A percentile compares a stretch with the other conserved stretches of the same genome.
Conservation (phyloP, 169 alveolate genomes). For the Eimeria tenella region DNA sequence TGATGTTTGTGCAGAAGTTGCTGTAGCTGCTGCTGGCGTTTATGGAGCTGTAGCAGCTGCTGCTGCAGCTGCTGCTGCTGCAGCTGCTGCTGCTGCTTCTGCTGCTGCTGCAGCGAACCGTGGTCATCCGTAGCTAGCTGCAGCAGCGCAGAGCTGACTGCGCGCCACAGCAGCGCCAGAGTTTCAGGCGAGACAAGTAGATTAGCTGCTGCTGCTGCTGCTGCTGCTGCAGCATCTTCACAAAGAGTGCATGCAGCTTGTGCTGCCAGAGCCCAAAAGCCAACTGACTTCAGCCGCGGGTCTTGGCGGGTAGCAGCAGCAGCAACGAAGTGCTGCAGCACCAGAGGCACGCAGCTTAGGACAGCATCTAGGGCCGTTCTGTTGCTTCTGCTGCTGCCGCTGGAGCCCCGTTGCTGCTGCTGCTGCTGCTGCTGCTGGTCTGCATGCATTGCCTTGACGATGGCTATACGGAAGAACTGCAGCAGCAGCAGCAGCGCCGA, state of each 20-base stretch:
- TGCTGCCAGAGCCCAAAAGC: slow-evolving; percentile 44
- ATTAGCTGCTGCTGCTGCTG: slow-evolving; percentile 2
- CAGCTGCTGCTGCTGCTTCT: slow-evolving; percentile 23
- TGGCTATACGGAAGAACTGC: slow-evolving; percentile 12
- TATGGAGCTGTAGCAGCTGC: slow-evolving; percentile 15
- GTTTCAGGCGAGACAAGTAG: not conserved
- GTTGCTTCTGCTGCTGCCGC: slow-evolving; percentile 1
- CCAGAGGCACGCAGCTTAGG: slow-evolving; percentile 7
- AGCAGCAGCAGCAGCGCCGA: slow-evolving; percentile 24
- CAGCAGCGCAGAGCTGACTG: slow-evolving; percentile 26
- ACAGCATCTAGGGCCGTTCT: slow-evolving; percentile 19
- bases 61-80: slow-evolving; percentile 34
- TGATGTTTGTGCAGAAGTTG: slow-evolving; percentile 36
- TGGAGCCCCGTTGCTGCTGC: not conserved
- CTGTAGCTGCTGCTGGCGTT: slow-evolving; percentile 61
- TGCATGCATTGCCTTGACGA: slow-evolving; percentile 12
- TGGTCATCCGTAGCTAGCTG: slow-evolving; percentile 50
- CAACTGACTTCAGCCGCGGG: not conserved
- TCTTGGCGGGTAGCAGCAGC: slow-evolving; percentile 54
- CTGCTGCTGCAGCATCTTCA: slow-evolving; percentile 62
- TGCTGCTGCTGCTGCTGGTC: not conserved
- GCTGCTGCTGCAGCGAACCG: slow-evolving; percentile 20
- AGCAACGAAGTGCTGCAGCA: slow-evolving; percentile 59
- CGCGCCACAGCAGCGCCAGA: slow-evolving; percentile 6
- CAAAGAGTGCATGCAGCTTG: slow-evolving; percentile 32